Conservation (phyloP, 176 grass and related monocot species). For the Eleusine indica region DNA sequence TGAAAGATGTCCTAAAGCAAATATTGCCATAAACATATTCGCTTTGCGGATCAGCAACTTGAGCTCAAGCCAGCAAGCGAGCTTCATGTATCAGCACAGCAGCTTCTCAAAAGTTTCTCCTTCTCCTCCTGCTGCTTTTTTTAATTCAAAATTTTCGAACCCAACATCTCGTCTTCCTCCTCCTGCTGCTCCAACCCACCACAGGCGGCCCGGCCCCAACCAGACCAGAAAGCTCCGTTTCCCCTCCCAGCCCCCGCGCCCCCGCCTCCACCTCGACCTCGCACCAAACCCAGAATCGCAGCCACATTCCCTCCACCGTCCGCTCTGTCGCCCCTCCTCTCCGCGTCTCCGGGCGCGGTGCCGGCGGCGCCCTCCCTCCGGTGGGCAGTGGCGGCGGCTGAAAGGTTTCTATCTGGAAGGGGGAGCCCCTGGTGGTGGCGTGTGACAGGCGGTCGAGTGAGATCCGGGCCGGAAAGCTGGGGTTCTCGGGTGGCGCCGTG, state of each 20-base stretch:
- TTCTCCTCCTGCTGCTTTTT: neutral
- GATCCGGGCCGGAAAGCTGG: slow-evolving; percentile 50
- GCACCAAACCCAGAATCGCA: slow-evolving; percentile 51
- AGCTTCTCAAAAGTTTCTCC: no score
- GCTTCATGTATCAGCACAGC: no score
- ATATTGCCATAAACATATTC: no score
- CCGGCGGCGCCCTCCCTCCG: neutral
- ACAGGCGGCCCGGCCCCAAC: slow-evolving; percentile 6
- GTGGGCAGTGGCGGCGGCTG: neutral
- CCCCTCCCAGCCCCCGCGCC: slow-evolving; percentile 30
- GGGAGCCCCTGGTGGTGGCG: neutral
- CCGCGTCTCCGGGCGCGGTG: neutral
- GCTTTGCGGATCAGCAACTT: no score
- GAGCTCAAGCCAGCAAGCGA: no score
- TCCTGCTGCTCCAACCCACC: neutral
- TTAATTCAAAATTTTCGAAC: slow-evolving; percentile 66
- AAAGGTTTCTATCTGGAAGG: neutral
- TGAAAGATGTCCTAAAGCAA: no score
- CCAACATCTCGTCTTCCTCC: slow-evolving; percentile 52
- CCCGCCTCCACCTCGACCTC: slow-evolving; percentile 37
- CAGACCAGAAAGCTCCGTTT: slow-evolving; percentile 70
- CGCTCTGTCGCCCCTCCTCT: slow-evolving; percentile 12
- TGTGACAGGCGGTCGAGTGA: slow-evolving; percentile 35
- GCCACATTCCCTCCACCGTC: slow-evolving; percentile 41
- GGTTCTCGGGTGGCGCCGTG: slow-evolving; percentile 12